phyloP scores from a whole-genome alignment of 371 early-diverging fungal species.

The Actinomortierella wolfii region DNA sequence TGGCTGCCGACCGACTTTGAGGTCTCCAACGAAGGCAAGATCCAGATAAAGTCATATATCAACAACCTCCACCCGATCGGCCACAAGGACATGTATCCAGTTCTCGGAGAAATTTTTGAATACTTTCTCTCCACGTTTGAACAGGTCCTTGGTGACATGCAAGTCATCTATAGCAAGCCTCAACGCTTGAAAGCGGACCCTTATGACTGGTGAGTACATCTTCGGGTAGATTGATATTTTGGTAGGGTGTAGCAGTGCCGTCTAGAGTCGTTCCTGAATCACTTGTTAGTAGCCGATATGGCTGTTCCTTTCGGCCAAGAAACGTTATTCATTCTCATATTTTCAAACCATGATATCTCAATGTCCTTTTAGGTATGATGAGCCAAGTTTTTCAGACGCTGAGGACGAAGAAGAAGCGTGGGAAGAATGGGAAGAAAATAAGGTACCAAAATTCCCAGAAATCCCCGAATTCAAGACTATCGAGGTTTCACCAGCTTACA shows the following conservation, averaged over 20 bases:
- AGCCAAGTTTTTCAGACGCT: constrained; percentile 18
- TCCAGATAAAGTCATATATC: constrained; percentile 53
- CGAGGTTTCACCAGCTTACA: constrained; percentile 1
- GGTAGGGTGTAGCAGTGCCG: too few relatives aligned
- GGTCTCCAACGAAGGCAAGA: constrained; percentile 39
- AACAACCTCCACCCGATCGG: constrained; percentile 59
- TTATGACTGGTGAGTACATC: constrained; percentile 19
- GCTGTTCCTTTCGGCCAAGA: too few relatives aligned
- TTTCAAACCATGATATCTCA: too few relatives aligned
- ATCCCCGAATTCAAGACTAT: constrained; percentile 7
- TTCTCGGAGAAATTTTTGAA: constrained; percentile 41
- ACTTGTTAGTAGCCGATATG: too few relatives aligned
- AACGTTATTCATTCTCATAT: too few relatives aligned
- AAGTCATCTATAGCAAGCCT: constrained; percentile 8
- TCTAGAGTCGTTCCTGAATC: too few relatives aligned
- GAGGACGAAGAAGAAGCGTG: neutral
- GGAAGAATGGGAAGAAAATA: constrained; percentile 16
- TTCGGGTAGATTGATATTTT: neutral
- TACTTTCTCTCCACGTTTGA: constrained; percentile 53
- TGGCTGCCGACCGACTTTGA: constrained; percentile 63
- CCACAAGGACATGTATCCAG: constrained; percentile 47
- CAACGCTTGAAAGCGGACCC: constrained; percentile 18
- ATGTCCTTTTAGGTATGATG: too few relatives aligned
- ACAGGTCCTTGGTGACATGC: constrained; percentile 31
- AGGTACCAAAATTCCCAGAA: neutral